Evolutionary conservation across 2,329 filamentous ascomycete species (phyloP), one percentile per base, ranked within the genome.

Genomic region (Xylariaceae sp.): DNA sequence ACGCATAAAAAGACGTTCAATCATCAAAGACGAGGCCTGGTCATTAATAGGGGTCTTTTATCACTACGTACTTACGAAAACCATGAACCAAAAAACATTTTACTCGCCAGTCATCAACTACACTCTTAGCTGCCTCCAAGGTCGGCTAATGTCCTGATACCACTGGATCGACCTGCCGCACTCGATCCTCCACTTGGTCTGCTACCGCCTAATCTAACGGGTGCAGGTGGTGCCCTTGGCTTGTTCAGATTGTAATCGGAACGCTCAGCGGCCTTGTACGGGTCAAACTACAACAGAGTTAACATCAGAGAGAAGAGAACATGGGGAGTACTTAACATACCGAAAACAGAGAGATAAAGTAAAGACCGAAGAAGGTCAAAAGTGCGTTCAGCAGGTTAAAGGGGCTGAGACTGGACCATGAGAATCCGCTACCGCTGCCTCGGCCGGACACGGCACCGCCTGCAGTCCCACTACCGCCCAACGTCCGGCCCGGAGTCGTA

Each of bases 341-440:
- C 70, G 83, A 80, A 65, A 88, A 79, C n/a, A 88, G 72, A 3
- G 83, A 85, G 6, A 78, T 77, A 49, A 88, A 72, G 69, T 88
- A 88, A 3, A 88, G 72, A 11, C 83, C 85, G 51, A 87, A 74
- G 62, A 87, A 84, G 4, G 76, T 74, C 51, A 85, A 67, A 6
- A 87, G 65, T 0, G 76, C 69, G 66, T 81, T 79, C 53, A 85
- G 58, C 18, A 85, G 64, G 55, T 72, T 70, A 59, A 77, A 77
- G 7, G 80, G 64, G 58, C 78, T 74, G 54, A 75, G 69, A 4
- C 64, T 61, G 67, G 65, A 55, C 57, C 64, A 64, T 9, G 68
- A 48, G 1, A 63, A 53, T 18, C 60, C 65, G 2, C 59, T 65
- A 45, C 62, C 69, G 57, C 63, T 62, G 53, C 62, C 60, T 34